Base-by-base conservation (phyloP, 2,329 filamentous ascomycete species). In the Hypoxylon sp. region DNA sequence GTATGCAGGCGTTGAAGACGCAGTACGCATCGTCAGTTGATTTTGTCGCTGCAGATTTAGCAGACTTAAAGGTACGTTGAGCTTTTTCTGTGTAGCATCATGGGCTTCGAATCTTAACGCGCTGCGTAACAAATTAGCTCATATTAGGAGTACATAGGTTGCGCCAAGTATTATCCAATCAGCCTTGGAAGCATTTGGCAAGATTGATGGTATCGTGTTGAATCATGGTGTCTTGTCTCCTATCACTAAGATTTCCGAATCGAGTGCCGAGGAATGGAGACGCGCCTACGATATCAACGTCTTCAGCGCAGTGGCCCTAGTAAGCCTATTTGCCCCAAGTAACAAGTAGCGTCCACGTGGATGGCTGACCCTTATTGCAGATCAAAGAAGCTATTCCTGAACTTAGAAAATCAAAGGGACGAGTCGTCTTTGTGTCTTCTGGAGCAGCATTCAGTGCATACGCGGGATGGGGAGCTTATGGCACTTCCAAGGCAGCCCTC, bases 141-240 rank as follows among this genome's bases (percentile, higher is more conserved):
- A 71, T 23, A 13, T 43, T 45, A 6, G 21, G 7, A 38, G 2
- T 67, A 30, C 28, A 30, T 9, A 87, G 86, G 79, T 91, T 28
- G 86, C 88, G 3, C 79, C 85, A 1, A 87, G 87, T 75, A 86
- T 91, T 3, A 87, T 93, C 3, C 83, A 90, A 2, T 80, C 89
- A 0, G 91, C 94, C 0, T 75, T 91, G 10, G 81, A 86, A 28
- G 82, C 86, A 0, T 98, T 93, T 78, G 91, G 90, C 9, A 84
- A 83, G 52, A 80, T 99, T 3, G 94, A 99, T 76, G 91, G 90
- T 1, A 78, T 99, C 48, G 88, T 99, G 11, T 82, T 98, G 68
- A 98, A 98, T 79, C 96, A 99, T 77, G 94, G 94, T 19, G 84
- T 89, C 0, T 81, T 99, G 48, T 86, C 89, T n/a, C 92, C 93